Percentiles rank a stretch among this genome's conserved stretches.
These are phyloP conservation scores for Trichoderma harzianum DNA, from an alignment of 2,329 filamentous ascomycete species.

Conservation along the genomic window DNA sequence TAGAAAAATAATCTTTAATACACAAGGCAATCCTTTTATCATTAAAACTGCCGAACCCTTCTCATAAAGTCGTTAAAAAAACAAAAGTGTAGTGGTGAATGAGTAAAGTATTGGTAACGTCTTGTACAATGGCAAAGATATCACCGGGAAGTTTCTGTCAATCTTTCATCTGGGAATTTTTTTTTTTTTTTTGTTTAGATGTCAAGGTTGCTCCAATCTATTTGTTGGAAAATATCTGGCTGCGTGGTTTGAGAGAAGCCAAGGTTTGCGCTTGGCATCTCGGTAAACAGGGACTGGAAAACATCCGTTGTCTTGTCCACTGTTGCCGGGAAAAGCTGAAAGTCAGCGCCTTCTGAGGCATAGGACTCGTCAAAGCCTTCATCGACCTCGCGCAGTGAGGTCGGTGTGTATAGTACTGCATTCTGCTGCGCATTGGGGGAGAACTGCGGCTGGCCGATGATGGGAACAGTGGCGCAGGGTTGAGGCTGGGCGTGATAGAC, in stretches of 20 bases:
- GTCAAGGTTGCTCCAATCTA: slow-evolving; percentile 42
- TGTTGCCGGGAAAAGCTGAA: slow-evolving; percentile 56
- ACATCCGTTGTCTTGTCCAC: slow-evolving; percentile 39
- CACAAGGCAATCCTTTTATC: slow-evolving; percentile 10
- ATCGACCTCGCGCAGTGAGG: slow-evolving; percentile 59
- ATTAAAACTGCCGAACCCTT: slow-evolving; percentile 9
- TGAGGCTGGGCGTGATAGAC: slow-evolving; percentile 28
- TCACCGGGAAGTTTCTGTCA: neutral
- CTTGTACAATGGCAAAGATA: neutral
- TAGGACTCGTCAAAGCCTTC: slow-evolving; percentile 60
- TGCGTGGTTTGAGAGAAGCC: slow-evolving; percentile 53
- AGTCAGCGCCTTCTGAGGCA: slow-evolving; percentile 54
- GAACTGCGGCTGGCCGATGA: slow-evolving; percentile 46
- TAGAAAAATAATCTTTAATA: slow-evolving; percentile 14
- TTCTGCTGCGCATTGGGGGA: slow-evolving; percentile 67
- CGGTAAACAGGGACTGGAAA: slow-evolving; percentile 47
- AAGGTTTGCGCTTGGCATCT: slow-evolving; percentile 48
- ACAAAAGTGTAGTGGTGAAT: slow-evolving; percentile 3
- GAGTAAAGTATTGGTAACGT: neutral
- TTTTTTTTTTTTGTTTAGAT: slow-evolving; percentile 24
- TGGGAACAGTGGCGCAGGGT: slow-evolving; percentile 26
- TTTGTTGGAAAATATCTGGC: slow-evolving; percentile 46
- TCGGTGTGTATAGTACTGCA: slow-evolving; percentile 66
- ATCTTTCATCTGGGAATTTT: slow-evolving; percentile 23
- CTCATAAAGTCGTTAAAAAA: slow-evolving; percentile 18